phyloP scores from a whole-genome alignment of 441 rosid species.

The Pelargonium fulgidum region DNA sequence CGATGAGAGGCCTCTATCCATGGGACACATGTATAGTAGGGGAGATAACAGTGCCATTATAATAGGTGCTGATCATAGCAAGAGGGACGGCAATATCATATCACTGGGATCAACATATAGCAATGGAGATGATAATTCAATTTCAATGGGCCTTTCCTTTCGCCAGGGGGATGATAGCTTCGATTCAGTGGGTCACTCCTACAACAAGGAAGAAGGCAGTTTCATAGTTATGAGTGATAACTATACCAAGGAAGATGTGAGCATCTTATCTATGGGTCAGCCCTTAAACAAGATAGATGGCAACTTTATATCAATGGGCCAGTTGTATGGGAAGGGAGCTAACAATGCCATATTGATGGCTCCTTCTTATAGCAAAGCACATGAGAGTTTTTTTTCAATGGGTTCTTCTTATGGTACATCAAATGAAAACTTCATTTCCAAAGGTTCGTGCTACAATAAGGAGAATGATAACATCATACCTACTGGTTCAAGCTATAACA shows the following conservation, averaged over 20 bases:
- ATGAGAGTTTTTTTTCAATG: constrained; percentile 34
- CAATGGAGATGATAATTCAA: constrained; percentile 23
- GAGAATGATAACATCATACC: constrained; percentile 31
- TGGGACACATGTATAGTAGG: constrained; percentile 33
- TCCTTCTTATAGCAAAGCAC: constrained; percentile 35
- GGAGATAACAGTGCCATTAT: constrained; percentile 35
- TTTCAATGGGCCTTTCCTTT: constrained; percentile 28
- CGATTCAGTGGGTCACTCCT: constrained; percentile 42
- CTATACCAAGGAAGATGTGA: constrained; percentile 37
- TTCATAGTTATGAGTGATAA: constrained; percentile 33
- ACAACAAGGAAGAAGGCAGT: constrained; percentile 38
- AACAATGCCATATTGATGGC: constrained; percentile 31
- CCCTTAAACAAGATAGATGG: constrained; percentile 45
- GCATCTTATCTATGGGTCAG: constrained; percentile 43
- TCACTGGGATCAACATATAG: constrained; percentile 28
- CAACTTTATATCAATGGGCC: constrained; percentile 28
- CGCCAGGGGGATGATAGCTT: constrained; percentile 38
- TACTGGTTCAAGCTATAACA: constrained; percentile 27
- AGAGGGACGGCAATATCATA: constrained; percentile 24
- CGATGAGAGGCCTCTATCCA: constrained; percentile 31
- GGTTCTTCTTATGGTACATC: constrained; percentile 27
- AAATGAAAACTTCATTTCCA: constrained; percentile 34
- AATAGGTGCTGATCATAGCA: constrained; percentile 22
- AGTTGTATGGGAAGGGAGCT: constrained; percentile 36
- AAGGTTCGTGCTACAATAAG: constrained; percentile 39